phyloP scores from a whole-genome alignment of 371 early-diverging fungal species.

The Mortierella sp. region DNA sequence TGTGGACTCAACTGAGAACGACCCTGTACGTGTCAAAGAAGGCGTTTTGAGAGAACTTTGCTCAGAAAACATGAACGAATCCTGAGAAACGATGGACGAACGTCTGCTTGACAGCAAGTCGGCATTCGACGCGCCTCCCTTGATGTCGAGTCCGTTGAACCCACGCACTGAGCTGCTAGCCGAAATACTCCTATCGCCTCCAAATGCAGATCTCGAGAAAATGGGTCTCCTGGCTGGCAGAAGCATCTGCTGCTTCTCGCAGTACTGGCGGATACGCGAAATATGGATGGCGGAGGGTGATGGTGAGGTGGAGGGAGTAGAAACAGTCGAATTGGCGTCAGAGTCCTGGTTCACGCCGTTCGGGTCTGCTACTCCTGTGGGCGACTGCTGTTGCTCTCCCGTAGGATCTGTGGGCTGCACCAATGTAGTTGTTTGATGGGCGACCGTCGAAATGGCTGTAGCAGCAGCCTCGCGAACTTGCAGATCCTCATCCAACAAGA shows the following conservation, averaged over 20 bases:
- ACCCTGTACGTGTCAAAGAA: constrained; percentile 40
- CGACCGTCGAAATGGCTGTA: constrained; percentile 37
- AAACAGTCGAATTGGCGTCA: constrained; percentile 6
- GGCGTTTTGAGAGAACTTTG: constrained; percentile 41
- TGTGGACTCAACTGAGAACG: constrained; percentile 22
- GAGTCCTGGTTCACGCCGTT: background rate
- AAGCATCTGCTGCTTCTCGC: constrained; percentile 56
- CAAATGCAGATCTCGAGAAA: constrained; percentile 45
- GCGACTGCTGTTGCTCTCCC: constrained; percentile 23
- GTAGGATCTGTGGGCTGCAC: constrained; percentile 15
- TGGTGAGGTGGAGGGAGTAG: constrained; percentile 21
- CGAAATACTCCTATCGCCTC: constrained; percentile 41
- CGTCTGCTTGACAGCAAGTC: constrained; percentile 47
- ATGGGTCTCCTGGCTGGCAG: constrained; percentile 55
- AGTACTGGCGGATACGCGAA: constrained; percentile 52
- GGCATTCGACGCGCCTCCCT: constrained; percentile 10
- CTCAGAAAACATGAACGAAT: constrained; percentile 52
- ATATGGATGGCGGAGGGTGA: constrained; percentile 38
- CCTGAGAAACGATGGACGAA: constrained; percentile 51
- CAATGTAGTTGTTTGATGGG: constrained; percentile 32
- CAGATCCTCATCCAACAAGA: constrained; percentile 48
- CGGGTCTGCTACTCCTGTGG: background rate
- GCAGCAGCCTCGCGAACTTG: constrained; percentile 56
- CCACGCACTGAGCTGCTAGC: constrained; percentile 20
- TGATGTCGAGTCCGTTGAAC: constrained; percentile 22